phyloP scores from a whole-genome alignment of 169 alveolate genomes.

The Cryptosporidium xiaoi region DNA sequence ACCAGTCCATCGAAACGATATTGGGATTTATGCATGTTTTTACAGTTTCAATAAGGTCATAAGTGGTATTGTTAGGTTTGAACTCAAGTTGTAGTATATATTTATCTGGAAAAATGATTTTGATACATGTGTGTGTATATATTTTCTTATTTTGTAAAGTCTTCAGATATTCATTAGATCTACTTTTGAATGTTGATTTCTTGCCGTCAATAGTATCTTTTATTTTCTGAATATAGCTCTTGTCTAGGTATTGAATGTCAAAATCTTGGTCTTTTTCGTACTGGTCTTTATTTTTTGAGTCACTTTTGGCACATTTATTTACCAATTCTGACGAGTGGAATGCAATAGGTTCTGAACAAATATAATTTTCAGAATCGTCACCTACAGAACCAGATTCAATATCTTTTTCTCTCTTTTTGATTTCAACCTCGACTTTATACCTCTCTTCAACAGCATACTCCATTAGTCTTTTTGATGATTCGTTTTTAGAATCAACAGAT shows the following conservation, averaged over 20 bases:
- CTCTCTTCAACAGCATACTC: constrained; percentile 56
- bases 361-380: neutral
- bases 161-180: constrained; percentile 41
- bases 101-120: constrained; percentile 62
- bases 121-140: constrained; percentile 32
- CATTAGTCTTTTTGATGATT: neutral
- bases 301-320: constrained; percentile 8
- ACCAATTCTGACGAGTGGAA: constrained; percentile 41
- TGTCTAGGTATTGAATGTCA: constrained; percentile 1
- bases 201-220: constrained; percentile 35
- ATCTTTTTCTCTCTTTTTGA: constrained; percentile 32
- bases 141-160: constrained; percentile 15
- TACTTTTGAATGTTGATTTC: constrained; percentile 48
- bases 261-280: constrained; percentile 1
- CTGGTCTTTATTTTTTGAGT: constrained; percentile 5
- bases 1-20: constrained; percentile 43
- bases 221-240: constrained; percentile 34
- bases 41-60: constrained; percentile 48
- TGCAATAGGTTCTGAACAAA: constrained; percentile 31
- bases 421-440: constrained; percentile 13
- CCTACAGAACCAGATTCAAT: constrained; percentile 26
- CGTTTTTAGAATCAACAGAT: neutral
- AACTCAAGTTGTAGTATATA: constrained; percentile 57
- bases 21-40: constrained; percentile 50
- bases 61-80: constrained; percentile 52